A percentile compares a stretch with the other conserved stretches of the same genome.
Evolutionary conservation across 441 rosid species (phyloP).

Genomic region (Adansonia grandidieri): DNA sequence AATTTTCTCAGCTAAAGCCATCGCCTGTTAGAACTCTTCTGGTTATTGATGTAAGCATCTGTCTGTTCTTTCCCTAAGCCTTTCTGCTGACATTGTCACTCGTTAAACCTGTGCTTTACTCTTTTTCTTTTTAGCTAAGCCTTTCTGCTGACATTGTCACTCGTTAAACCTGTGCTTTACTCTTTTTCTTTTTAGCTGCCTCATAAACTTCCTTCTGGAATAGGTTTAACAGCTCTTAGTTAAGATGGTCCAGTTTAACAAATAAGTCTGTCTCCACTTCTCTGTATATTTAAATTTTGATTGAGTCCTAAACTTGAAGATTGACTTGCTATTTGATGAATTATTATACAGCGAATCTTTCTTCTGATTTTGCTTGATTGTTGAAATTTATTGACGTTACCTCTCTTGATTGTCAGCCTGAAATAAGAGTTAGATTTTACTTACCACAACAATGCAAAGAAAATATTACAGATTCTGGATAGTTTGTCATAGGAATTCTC

Average conservation of each 20-base stretch:
- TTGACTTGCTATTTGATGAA: background rate
- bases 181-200: background rate
- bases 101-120: background rate
- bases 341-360: background rate
- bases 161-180: background rate
- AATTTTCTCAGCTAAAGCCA: slow-evolving; percentile 51
- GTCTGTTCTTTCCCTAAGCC: background rate
- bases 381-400: slow-evolving; percentile 7
- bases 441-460: background rate
- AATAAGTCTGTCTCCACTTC: background rate
- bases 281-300: background rate
- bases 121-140: background rate
- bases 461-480: slow-evolving; percentile 2
- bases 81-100: background rate
- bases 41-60: slow-evolving; percentile 50
- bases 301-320: background rate
- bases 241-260: background rate
- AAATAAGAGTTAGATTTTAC: background rate
- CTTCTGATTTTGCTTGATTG: background rate
- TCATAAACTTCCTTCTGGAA: background rate
- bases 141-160: background rate
- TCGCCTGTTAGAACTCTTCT: slow-evolving; percentile 47
- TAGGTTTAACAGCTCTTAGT: background rate
- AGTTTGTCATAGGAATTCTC: background rate
- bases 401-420: background rate